Conservation (phyloP, 495 filamentous ascomycete genomes). For the Hyaloscypha finlandica region DNA sequence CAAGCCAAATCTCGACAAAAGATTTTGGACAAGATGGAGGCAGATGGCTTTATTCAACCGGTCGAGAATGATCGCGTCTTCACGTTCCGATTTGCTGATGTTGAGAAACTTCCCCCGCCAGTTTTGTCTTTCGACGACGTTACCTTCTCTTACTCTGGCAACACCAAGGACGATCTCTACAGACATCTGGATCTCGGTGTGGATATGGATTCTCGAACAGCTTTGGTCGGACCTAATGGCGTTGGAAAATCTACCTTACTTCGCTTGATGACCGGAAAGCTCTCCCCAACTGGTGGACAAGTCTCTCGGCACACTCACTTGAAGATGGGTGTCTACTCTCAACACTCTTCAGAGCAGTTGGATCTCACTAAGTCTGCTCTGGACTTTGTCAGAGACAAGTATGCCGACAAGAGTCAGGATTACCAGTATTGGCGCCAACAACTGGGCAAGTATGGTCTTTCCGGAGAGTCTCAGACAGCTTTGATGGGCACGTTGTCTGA, state of each 20-base stretch:
- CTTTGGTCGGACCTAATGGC: constrained; percentile 97
- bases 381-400: constrained; percentile 97
- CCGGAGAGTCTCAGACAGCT: constrained; percentile 90
- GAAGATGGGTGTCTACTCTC: constrained; percentile 95
- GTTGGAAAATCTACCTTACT: constrained; percentile 99
- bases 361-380: constrained; percentile 97
- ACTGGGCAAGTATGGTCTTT: constrained; percentile 90
- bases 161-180: constrained; percentile 88
- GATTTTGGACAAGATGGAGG: constrained; percentile 99
- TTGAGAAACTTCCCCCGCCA: constrained; percentile 96
- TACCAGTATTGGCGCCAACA: constrained; percentile 99
- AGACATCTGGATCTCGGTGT: constrained; percentile 96
- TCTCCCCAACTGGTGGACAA: constrained; percentile 78
- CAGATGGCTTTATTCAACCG: constrained; percentile 95
- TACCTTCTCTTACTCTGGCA: constrained; percentile 95
- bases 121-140: constrained; percentile 96
- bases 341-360: constrained; percentile 98
- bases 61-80: constrained; percentile 86
- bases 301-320: constrained; percentile 94
- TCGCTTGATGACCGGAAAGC: constrained; percentile 94
- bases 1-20: constrained; percentile 99
- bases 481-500: constrained; percentile 98
- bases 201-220: constrained; percentile 98
- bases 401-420: constrained; percentile 83
- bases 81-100: constrained; percentile 97